Evolutionary conservation across 2,329 filamentous ascomycete genomes (phyloP).

Genomic region (Lasiodiplodia gonubiensis): DNA sequence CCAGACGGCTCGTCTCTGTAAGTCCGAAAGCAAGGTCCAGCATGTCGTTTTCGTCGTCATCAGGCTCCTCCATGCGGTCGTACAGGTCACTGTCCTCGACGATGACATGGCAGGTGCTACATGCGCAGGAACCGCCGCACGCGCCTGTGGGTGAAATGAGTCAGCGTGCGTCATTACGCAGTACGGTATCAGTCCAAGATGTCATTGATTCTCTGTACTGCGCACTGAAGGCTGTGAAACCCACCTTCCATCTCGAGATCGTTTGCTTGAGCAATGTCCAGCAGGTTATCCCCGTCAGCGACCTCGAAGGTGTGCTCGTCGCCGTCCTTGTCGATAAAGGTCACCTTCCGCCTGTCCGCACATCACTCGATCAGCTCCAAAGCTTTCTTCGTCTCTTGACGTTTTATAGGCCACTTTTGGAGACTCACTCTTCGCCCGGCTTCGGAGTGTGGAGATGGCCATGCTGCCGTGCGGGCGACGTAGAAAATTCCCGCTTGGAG

Average conservation of each 20-base stretch:
- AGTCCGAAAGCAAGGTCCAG: slow-evolving; percentile 87
- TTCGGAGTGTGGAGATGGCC: slow-evolving; percentile 84
- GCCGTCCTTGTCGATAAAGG: slow-evolving; percentile 92
- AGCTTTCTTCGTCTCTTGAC: neutral
- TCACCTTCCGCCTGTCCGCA: slow-evolving; percentile 75
- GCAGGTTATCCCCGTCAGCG: slow-evolving; percentile 83
- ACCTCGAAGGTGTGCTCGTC: slow-evolving; percentile 78
- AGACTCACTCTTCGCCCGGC: slow-evolving; percentile 84
- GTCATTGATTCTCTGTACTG: neutral
- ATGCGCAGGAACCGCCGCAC: slow-evolving; percentile 92
- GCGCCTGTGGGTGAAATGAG: slow-evolving; percentile 62
- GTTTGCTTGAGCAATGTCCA: slow-evolving; percentile 93
- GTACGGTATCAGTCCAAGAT: neutral
- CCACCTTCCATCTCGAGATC: slow-evolving; percentile 92
- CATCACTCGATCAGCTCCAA: slow-evolving; percentile 1
- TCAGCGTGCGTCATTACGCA: neutral
- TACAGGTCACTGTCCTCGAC: slow-evolving; percentile 75
- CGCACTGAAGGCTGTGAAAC: neutral
- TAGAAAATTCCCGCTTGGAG: slow-evolving; percentile 65
- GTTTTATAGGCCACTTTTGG: neutral
- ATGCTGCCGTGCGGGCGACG: slow-evolving; percentile 66
- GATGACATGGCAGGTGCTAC: slow-evolving; percentile 91
- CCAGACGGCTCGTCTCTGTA: slow-evolving; percentile 82
- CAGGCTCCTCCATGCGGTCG: slow-evolving; percentile 77
- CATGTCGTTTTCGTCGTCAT: slow-evolving; percentile 88